phyloP scores from a whole-genome alignment of 768 basidiomycete species.

The Tylopilus sp. region DNA sequence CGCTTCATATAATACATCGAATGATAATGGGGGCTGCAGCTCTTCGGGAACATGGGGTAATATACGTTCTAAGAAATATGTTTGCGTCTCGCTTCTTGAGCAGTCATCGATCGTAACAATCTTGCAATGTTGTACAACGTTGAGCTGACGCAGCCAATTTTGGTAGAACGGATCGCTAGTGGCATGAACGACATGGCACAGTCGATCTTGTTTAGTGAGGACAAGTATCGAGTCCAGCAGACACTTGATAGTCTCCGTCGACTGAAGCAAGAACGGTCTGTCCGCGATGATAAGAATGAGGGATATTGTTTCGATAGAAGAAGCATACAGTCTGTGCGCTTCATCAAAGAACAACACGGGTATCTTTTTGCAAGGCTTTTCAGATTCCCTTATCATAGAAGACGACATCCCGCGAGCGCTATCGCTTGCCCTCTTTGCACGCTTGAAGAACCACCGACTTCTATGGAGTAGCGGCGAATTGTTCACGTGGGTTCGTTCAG shows the following conservation, averaged over 20 bases:
- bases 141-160: conserved; percentile 76
- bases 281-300: conserved; percentile 1
- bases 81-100: conserved; percentile 64
- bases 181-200: conserved; percentile 79
- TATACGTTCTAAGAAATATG: conserved; percentile 62
- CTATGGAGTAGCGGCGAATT: conserved; percentile 28
- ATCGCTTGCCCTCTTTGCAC: conserved; percentile 23
- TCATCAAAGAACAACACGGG: conserved; percentile 85
- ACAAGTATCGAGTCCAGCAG: conserved; percentile 84
- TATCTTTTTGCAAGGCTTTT: conserved; percentile 56
- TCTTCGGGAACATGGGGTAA: conserved; percentile 68
- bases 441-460: conserved; percentile 28
- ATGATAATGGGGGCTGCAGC: conserved; percentile 52
- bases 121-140: conserved; percentile 83
- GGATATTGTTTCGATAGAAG: neutral
- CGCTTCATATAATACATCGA: conserved; percentile 71
- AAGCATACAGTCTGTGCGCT: conserved; percentile 71
- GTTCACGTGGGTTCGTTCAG: conserved; percentile 43
- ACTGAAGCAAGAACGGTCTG: conserved; percentile 74
- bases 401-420: conserved; percentile 34
- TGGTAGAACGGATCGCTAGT: conserved; percentile 86
- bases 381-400: conserved; percentile 28
- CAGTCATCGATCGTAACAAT: conserved; percentile 81
- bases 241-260: conserved; percentile 78
- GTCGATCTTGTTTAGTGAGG: conserved; percentile 81